A percentile compares a stretch with the other conserved stretches of the same genome.
Evolutionary conservation across 1,284 basidiomycete species (phyloP).

Genomic region (Sanghuangporus sanghuang): DNA sequence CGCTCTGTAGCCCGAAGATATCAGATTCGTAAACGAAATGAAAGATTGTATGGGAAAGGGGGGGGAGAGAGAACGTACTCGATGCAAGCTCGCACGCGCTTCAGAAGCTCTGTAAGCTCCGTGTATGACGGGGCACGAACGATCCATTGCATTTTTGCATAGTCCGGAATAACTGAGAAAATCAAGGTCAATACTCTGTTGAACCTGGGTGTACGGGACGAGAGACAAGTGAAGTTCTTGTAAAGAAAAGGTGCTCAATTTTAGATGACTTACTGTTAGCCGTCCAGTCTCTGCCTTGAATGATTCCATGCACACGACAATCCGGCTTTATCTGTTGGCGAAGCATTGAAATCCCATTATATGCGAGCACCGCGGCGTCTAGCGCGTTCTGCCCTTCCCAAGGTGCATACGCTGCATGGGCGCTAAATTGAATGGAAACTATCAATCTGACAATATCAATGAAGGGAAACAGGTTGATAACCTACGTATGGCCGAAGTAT

Average conservation of each 20-base stretch:
- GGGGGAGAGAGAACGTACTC: constrained; percentile 40
- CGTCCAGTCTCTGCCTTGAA: constrained; percentile 57
- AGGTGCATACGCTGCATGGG: constrained; percentile 33
- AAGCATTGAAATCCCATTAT: constrained; percentile 48
- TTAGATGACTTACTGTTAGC: constrained; percentile 44
- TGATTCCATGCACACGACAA: constrained; percentile 62
- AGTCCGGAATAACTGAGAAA: constrained; percentile 71
- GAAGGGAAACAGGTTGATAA: neutral
- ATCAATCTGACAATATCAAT: neutral
- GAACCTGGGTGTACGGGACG: neutral
- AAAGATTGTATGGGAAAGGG: neutral
- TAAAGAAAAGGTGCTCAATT: too few species aligned
- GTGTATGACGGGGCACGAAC: constrained; percentile 65
- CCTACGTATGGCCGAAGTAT: constrained; percentile 25
- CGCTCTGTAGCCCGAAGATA: constrained; percentile 38
- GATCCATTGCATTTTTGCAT: constrained; percentile 65
- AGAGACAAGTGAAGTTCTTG: too few species aligned
- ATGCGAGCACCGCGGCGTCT: constrained; percentile 42
- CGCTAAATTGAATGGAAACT: neutral
- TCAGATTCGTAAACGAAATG: neutral
- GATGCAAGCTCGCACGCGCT: constrained; percentile 65
- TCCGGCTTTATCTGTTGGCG: constrained; percentile 67
- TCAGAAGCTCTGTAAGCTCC: constrained; percentile 50
- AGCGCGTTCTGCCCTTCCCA: constrained; percentile 46
- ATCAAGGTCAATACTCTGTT: neutral